Evolutionary conservation across 2,329 filamentous ascomycete genomes (phyloP), one percentile per base, ranked within the genome.

Genomic region (Hirsutella minnesotensis): DNA sequence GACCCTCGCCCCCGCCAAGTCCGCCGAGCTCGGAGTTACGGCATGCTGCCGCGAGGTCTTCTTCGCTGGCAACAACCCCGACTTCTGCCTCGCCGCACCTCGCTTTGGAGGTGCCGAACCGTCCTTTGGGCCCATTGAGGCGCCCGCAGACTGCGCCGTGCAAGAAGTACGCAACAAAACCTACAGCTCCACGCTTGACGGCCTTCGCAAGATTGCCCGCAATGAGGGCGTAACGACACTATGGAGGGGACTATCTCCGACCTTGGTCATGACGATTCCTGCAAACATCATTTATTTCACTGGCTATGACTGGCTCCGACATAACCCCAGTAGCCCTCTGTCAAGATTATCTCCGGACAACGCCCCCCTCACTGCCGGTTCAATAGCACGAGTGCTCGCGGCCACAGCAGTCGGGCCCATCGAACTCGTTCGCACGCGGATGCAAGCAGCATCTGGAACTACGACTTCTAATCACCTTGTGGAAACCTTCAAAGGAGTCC

Each of bases 221-320:
- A 88, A 96, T 58, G 92, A 98, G 66, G 92, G 92, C 1, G 57
- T 88, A 12, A 75, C 77, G 21, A 92, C 89, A 2, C 66, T 98
- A 30, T 98, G 92, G 90, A 77, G 92, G 47, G 92, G 92, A 0
- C 68, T 98, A 5, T 94, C 86, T n/a, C 90, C 92, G 0, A 98
- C 92, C 0, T 68, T 98, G 19, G 75, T 88, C 49, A 98, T 98
- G 92, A 81, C 88, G 0, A 76, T 98, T 5, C 92, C 92, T 0
- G 87, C 81, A 21, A 98, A 98, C 59, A 92, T 98, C 51, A 96
- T 98, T 51, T 98, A 98, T 65, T 95, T 96, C 56, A 94, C 92
- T 12, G 92, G 92, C 33, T 98, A 98, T 63, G 92, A 98, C 57
- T 95, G 88, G 83, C 62, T 98, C 45, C 81, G 92, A 30, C 84